These are phyloP conservation scores for Stenocarpella maydis DNA, from an alignment of 2,329 filamentous ascomycete genomes.

Conservation along the genomic window DNA sequence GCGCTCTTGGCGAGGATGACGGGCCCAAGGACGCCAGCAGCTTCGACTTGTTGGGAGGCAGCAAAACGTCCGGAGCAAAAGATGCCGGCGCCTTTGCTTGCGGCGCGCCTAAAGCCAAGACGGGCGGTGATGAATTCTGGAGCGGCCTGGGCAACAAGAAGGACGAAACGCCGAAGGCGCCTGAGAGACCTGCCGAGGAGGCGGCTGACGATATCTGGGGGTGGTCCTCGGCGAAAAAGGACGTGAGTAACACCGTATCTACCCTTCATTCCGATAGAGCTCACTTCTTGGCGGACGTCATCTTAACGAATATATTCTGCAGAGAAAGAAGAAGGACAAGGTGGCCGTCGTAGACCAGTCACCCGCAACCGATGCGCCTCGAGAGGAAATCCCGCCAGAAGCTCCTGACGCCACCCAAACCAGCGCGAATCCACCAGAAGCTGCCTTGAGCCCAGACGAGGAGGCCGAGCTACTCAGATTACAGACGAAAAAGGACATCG, in stretches of 20 bases:
- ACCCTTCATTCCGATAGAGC: too few species aligned
- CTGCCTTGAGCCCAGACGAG: constrained; percentile 36
- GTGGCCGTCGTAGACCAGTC: constrained; percentile 35
- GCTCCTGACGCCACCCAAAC: background rate
- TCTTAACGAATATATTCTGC: background rate
- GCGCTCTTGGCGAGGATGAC: constrained; percentile 50
- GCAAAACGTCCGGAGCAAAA: constrained; percentile 43
- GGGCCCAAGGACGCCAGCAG: constrained; percentile 45
- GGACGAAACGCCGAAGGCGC: constrained; percentile 41
- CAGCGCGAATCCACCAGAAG: constrained; percentile 21
- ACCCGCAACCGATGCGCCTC: constrained; percentile 21
- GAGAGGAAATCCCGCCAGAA: constrained; percentile 27
- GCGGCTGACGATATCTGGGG: constrained; percentile 34
- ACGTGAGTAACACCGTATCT: constrained; percentile 1
- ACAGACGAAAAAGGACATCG: constrained; percentile 30
- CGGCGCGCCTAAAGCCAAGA: constrained; percentile 48
- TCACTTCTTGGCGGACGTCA: background rate
- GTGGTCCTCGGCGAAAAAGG: constrained; percentile 36
- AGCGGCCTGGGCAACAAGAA: constrained; percentile 37
- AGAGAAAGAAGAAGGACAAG: constrained; percentile 44
- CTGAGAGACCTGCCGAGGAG: constrained; percentile 36
- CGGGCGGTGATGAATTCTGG: constrained; percentile 45
- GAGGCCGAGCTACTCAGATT: constrained; percentile 45
- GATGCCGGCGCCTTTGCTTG: constrained; percentile 44
- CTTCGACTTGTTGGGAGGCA: constrained; percentile 28